phyloP scores from a whole-genome alignment of 495 filamentous ascomycete species.

The Aspergillus cavernicola region DNA sequence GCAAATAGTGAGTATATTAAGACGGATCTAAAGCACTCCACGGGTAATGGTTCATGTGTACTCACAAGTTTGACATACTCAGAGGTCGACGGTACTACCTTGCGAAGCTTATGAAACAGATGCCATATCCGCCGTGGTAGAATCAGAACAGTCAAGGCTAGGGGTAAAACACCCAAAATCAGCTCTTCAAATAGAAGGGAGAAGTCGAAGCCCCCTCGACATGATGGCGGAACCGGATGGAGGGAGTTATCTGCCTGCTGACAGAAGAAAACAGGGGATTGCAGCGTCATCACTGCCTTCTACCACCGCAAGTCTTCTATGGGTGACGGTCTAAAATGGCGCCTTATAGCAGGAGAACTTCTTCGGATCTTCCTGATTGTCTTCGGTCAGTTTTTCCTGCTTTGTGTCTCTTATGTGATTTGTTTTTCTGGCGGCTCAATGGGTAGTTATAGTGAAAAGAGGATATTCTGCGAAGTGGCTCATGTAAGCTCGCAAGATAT shows the following conservation, averaged over 20 bases:
- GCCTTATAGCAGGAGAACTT: not conserved
- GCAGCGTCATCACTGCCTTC: slow-evolving; percentile 24
- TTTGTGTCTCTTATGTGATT: not conserved
- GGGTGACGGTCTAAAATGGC: slow-evolving; percentile 1
- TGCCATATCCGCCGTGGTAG: slow-evolving; percentile 44
- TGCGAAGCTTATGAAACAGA: slow-evolving; percentile 40
- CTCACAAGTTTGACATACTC: slow-evolving; percentile 46
- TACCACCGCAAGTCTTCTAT: slow-evolving; percentile 9
- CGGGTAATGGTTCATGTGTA: not conserved
- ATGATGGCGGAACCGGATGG: slow-evolving; percentile 37
- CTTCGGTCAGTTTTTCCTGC: not conserved
- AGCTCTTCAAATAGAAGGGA: slow-evolving; percentile 57
- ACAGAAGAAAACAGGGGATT: slow-evolving; percentile 20
- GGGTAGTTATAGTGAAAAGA: not conserved
- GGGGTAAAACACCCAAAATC: slow-evolving; percentile 49
- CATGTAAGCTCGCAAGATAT: not conserved
- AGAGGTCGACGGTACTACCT: slow-evolving; percentile 40
- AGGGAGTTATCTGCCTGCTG: slow-evolving; percentile 41
- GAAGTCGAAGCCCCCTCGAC: slow-evolving; percentile 57
- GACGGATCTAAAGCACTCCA: not conserved
- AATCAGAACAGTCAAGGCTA: slow-evolving; percentile 45
- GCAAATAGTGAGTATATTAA: not conserved
- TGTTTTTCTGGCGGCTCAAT: slow-evolving; percentile 1
- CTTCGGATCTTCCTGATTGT: not conserved
- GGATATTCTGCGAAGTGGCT: not conserved